phyloP scores from a whole-genome alignment of 345 rosid species.

The Populus euphratica region DNA sequence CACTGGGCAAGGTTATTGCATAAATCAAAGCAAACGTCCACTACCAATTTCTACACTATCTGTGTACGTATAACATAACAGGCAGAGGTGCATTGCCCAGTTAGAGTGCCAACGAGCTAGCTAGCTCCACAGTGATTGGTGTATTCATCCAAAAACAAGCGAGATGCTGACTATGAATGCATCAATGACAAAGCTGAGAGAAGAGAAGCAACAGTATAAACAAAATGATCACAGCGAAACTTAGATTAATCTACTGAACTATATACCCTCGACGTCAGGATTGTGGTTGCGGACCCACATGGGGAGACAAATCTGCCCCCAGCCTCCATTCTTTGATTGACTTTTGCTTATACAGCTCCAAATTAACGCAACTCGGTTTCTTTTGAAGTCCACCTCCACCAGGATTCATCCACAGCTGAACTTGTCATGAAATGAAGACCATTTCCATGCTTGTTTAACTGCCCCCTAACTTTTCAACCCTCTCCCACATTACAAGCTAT shows the following conservation, averaged over 20 bases:
- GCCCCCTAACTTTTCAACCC: not conserved
- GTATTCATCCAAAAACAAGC: not conserved
- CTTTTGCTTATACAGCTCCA: not conserved
- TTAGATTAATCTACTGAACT: not conserved
- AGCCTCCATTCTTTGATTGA: too few species aligned
- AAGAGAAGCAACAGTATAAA: not conserved
- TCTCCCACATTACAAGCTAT: not conserved
- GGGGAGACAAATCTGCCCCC: conserved; percentile 6
- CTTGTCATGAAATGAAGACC: not conserved
- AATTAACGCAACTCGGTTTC: conserved; percentile 43
- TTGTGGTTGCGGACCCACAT: conserved; percentile 1
- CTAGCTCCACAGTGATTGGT: not conserved
- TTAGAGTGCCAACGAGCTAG: not conserved
- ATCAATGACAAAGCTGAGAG: not conserved
- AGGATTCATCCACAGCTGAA: not conserved
- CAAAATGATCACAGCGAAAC: not conserved
- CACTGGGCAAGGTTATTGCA: not conserved
- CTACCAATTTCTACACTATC: not conserved
- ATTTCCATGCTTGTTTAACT: conserved; percentile 56
- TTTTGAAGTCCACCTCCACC: conserved; percentile 27
- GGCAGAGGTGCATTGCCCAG: not conserved
- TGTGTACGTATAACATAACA: not conserved
- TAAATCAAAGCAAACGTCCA: not conserved
- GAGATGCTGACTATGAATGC: not conserved
- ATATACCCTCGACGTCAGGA: not conserved